Base-by-base conservation (phyloP, 805 yeast genomes). In the Nakazawaea ernobii region DNA sequence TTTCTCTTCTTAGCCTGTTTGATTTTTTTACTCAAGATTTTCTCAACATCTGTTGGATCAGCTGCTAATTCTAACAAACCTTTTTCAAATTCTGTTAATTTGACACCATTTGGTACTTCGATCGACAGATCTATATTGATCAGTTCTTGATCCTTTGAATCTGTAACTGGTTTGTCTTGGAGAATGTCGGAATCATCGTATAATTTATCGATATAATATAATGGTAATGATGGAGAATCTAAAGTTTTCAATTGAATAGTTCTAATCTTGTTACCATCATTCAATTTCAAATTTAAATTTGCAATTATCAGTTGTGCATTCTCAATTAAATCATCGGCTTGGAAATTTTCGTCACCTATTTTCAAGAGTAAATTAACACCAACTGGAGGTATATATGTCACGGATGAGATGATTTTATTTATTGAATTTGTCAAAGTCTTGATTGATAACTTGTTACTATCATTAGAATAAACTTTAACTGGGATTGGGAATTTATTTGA, bases 61-160 rank as follows among this genome's bases (percentile, higher is more conserved):
- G 85, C 84, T 55, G 90, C 86, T 61, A 79, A 69, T 70, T 91
- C 96, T 59, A 87, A 74, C 68, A 91, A 78, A 37, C 89, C 89
- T 60, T 77, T 78, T 55, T 86, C 95, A 63, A 86, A 85, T 26
- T 72, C 66, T 43, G 86, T 68, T 44, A 82, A 67, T 54, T 73
- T 72, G 50, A 73, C 69, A 35, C 65, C 70, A 14, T 60, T 60
- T 26, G 62, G 64, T 36, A 69, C 58, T 32, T 57, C 65, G 48
- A 57, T 60, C 3, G 29, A 10, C 14, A 36, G 33, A 26, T 39
- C 48, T 35, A 49, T 35, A 32, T 55, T 42, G 46, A 52, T 51
- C 8, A 4, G 10, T 11, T 59, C 62, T 14, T 52, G 55, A 29
- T 55, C 63, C 61, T 14, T 59, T 6, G 43, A 53, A 24, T 58